A percentile compares a stretch with the other conserved stretches of the same genome.
phyloP scores from a whole-genome alignment of 2,329 filamentous ascomycete genomes.

The Mycogone perniciosa region DNA sequence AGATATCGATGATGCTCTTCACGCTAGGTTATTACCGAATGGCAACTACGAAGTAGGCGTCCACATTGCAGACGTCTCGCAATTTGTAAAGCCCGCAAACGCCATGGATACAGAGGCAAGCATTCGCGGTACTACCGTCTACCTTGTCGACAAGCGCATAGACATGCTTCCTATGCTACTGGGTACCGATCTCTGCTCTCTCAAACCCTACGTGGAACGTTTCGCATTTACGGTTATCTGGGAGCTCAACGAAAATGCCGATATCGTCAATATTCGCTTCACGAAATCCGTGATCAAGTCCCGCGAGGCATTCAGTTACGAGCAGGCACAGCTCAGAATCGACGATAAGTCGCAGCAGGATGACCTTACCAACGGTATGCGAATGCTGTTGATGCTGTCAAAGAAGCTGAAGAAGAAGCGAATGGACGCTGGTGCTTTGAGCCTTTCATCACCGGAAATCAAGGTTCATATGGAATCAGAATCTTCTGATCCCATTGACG shows the following conservation, averaged over 20 bases:
- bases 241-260: conserved; percentile 81
- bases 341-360: conserved; percentile 85
- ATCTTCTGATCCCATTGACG: conserved; percentile 90
- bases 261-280: conserved; percentile 79
- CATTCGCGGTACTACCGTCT: conserved; percentile 90
- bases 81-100: conserved; percentile 95
- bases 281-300: conserved; percentile 98
- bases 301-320: conserved; percentile 94
- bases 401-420: conserved; percentile 92
- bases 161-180: conserved; percentile 98
- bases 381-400: conserved; percentile 77
- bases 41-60: conserved; percentile 95
- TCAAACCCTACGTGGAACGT: conserved; percentile 96
- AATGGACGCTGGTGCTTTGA: conserved; percentile 91
- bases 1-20: conserved; percentile 95
- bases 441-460: conserved; percentile 95
- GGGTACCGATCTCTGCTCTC: conserved; percentile 89
- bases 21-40: conserved; percentile 77
- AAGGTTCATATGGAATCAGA: conserved; percentile 93
- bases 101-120: conserved; percentile 96
- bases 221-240: conserved; percentile 81
- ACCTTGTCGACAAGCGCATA: conserved; percentile 97
- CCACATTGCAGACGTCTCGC: conserved; percentile 98
- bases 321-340: conserved; percentile 88
- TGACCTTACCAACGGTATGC: conserved; percentile 84